These are phyloP conservation scores for Trichosanthes cucumerina DNA, from an alignment of 306 rosid species.

Conservation along the genomic window DNA sequence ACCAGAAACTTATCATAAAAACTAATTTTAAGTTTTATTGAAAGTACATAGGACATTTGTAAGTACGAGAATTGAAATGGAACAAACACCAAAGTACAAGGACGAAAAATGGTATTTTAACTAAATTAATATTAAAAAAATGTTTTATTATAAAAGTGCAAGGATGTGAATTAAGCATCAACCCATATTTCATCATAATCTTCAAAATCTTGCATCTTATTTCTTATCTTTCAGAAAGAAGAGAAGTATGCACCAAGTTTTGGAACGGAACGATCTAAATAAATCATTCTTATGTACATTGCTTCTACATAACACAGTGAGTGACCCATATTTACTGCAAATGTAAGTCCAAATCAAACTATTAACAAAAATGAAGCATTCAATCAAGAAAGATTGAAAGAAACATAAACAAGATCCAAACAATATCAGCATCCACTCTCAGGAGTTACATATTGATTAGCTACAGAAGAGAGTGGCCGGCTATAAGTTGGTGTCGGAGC, in stretches of 20 bases:
- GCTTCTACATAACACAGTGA: neutral
- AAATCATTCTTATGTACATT: neutral
- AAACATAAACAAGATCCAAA: neutral
- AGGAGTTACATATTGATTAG: constrained; percentile 47
- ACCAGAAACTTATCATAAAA: too few species aligned
- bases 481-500: constrained; percentile 43
- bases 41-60: too few species aligned
- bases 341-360: neutral
- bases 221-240: neutral
- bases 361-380: neutral
- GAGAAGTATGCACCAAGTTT: neutral
- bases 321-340: neutral
- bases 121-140: too few species aligned
- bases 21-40: too few species aligned
- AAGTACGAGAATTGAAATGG: too few species aligned
- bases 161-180: neutral
- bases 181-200: neutral
- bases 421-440: constrained; percentile 38
- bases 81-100: too few species aligned
- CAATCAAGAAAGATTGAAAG: neutral
- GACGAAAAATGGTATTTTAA: too few species aligned
- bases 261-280: neutral
- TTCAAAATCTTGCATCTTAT: neutral
- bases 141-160: neutral
- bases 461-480: constrained; percentile 58